Evolutionary conservation across 2,329 filamentous ascomycete species (phyloP).

Genomic region (Colletotrichum sp.): DNA sequence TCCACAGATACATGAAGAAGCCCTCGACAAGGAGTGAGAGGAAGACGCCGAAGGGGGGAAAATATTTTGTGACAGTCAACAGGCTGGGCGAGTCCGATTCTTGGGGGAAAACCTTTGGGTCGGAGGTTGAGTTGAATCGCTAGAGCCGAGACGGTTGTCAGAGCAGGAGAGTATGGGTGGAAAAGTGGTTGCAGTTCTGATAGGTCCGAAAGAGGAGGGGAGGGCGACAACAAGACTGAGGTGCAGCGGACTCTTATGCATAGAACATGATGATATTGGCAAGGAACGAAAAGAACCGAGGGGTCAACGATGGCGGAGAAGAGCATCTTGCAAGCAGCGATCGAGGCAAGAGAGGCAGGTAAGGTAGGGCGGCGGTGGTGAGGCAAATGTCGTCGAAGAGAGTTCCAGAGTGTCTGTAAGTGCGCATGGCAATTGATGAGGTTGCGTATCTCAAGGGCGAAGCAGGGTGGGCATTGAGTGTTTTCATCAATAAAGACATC

Average conservation of each 20-base stretch:
- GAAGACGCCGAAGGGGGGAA: not conserved
- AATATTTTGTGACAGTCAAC: not conserved
- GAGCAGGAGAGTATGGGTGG: not conserved
- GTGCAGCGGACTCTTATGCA: constrained; percentile 9
- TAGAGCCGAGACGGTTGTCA: not conserved
- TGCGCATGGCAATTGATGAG: not conserved
- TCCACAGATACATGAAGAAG: not conserved
- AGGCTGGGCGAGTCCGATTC: not conserved
- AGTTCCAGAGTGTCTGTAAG: not conserved
- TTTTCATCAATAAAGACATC: constrained; percentile 21
- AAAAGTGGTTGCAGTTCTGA: not conserved
- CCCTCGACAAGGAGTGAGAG: not conserved
- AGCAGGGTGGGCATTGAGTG: constrained; percentile 1
- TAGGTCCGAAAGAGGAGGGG: not conserved
- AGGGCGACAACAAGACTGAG: not conserved
- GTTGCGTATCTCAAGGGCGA: not conserved
- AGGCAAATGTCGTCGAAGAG: not conserved
- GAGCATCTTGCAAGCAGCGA: not conserved
- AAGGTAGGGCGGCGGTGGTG: not conserved
- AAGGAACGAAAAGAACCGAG: not conserved
- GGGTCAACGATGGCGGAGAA: not conserved
- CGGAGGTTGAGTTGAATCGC: not conserved
- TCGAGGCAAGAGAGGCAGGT: not conserved
- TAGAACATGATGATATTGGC: constrained; percentile 13
- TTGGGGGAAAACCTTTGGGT: not conserved